Base-by-base conservation (phyloP, 2,329 filamentous ascomycete species). In the Neonectria hederae region DNA sequence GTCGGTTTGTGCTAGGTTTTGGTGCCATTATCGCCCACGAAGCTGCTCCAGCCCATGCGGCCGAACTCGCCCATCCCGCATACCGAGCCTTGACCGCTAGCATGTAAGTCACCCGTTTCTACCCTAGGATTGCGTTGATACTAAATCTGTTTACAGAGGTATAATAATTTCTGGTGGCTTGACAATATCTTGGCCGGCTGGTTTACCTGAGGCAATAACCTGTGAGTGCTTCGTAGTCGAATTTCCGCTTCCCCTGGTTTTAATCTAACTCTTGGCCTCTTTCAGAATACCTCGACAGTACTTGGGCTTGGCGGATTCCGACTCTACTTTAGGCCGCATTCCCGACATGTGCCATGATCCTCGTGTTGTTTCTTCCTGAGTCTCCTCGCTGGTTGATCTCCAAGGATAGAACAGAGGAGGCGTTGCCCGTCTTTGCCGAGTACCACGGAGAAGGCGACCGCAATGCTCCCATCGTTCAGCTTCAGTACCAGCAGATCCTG, bases 1-100 rank as follows among this genome's bases (percentile, higher is more conserved):
- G 84, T 5, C 77, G 84, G 24, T 86, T 86, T 67, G 69, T 87
- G 8, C 79, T 87, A 5, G 85, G 84, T 1, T 85, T 86, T 52
- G 88, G 88, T 28, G 87, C 88, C 32, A 82, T 85, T 6, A 86
- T 90, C 57, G 85, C 86, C 3, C 84, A 85, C 2, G 84, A 86
- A 9, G 87, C 87, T 4, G 88, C 84, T 0, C 88, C 88, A 0
- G 84, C 87, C 6, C 90, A 89, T 72, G 85, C 85, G 4, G 86
- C 87, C 46, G 89, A 91, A 72, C 82, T 89, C 43, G 83, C 87
- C 0, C 89, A 90, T 69, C 89, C 89, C 0, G 83, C 84, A 2
- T 89, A 87, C 75, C 82, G 89, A 67, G 88, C 87, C 22, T 80
- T 87, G 21, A 80, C 88, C 69, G 88, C 87, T 6, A 88, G 87